Evolutionary conservation across 352 stramenopile species (phyloP).

Genomic region (Globisporangium paroecandrum): DNA sequence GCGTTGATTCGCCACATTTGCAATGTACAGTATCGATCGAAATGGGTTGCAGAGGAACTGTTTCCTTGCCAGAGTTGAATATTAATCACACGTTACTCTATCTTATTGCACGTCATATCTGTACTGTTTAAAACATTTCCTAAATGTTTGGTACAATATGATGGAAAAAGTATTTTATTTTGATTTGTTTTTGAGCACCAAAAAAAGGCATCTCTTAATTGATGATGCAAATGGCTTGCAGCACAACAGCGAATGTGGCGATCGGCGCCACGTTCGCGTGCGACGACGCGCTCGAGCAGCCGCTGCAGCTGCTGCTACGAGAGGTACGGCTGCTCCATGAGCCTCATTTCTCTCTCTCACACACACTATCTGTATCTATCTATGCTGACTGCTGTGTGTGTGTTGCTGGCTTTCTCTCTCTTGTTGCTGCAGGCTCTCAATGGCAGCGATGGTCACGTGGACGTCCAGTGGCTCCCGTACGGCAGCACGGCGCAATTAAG

Average conservation of each 20-base stretch:
- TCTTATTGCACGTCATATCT: too few species aligned
- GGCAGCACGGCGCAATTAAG: constrained; percentile 35
- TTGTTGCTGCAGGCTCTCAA: constrained; percentile 22
- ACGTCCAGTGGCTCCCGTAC: constrained; percentile 58
- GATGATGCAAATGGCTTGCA: background rate
- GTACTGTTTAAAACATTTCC: too few species aligned
- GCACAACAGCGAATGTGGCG: constrained; percentile 18
- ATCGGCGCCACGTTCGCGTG: constrained; percentile 61
- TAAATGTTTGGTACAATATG: too few species aligned
- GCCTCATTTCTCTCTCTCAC: background rate
- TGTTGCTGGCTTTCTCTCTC: background rate
- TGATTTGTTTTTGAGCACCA: background rate
- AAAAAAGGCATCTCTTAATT: background rate
- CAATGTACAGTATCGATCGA: too few species aligned
- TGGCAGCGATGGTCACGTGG: constrained; percentile 23
- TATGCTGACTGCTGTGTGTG: background rate
- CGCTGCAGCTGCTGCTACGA: constrained; percentile 46
- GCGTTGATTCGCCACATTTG: background rate
- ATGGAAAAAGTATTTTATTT: too few species aligned
- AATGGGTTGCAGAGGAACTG: too few species aligned
- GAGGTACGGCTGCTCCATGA: constrained; percentile 26
- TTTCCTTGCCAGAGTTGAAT: too few species aligned
- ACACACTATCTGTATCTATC: background rate
- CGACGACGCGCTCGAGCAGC: constrained; percentile 46
- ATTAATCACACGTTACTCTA: too few species aligned